Conservation (phyloP, 2,329 filamentous ascomycete species). For the Tolypocladium amazonense region DNA sequence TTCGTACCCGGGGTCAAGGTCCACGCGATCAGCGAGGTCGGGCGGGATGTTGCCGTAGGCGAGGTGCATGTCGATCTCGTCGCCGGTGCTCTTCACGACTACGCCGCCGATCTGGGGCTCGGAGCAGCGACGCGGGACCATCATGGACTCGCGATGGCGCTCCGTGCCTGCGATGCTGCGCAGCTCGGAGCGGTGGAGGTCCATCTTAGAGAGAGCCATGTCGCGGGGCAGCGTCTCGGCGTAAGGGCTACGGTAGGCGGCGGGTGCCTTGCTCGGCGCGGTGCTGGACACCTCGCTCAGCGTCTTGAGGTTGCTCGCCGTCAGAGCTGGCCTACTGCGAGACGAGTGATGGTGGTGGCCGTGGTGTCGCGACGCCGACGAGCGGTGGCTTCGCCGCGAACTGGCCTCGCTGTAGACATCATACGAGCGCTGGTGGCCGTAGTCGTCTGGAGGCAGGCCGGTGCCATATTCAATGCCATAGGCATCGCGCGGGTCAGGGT, state of each 20-base stretch:
- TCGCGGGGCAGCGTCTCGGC: conserved; percentile 29
- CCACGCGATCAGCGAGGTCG: conserved; percentile 42
- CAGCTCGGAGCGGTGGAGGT: conserved; percentile 15
- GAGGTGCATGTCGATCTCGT: conserved; percentile 76
- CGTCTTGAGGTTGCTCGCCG: conserved; percentile 40
- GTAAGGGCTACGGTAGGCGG: conserved; percentile 27
- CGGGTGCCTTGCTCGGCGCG: conserved; percentile 31
- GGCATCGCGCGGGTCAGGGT: conserved; percentile 11
- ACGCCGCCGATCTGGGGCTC: conserved; percentile 21
- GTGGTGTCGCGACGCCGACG: conserved; percentile 21
- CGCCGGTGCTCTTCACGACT: conserved; percentile 13
- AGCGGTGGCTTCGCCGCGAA: conserved; percentile 30
- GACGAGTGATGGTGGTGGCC: conserved; percentile 18
- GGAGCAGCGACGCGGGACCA: conserved; percentile 26
- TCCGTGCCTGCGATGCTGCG: conserved; percentile 10
- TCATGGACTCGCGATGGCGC: conserved; percentile 3
- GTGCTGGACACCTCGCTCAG: conserved; percentile 41
- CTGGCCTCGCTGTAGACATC: conserved; percentile 24
- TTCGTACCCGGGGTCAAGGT: conserved; percentile 39
- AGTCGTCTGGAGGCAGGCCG: conserved; percentile 17
- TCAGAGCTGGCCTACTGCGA: conserved; percentile 31
- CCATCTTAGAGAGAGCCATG: conserved; percentile 26
- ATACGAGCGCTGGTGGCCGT: conserved; percentile 19
- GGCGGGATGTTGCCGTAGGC: conserved; percentile 80
- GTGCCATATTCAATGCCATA: conserved; percentile 20